Conservation (phyloP, 1,139 yeast species). For the Magnusiomyces sp. region DNA sequence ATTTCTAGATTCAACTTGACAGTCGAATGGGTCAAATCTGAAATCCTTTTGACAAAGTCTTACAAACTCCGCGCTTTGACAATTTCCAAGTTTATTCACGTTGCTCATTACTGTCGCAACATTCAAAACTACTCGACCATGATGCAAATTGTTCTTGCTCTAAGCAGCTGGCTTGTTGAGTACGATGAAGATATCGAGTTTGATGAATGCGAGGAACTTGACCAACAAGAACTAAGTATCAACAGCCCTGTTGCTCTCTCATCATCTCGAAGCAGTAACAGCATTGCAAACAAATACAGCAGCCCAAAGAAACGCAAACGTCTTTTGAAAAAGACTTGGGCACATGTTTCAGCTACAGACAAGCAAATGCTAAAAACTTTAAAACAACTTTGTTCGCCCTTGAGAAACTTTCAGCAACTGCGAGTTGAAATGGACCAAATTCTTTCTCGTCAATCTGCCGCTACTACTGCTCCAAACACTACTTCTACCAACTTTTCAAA, state of each 20-base stretch:
- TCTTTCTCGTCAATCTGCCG: conserved; percentile 30
- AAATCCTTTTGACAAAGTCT: conserved; percentile 60
- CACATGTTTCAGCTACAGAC: conserved; percentile 44
- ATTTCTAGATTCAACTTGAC: conserved; percentile 80
- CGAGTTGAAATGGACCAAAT: conserved; percentile 54
- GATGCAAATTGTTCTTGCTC: conserved; percentile 78
- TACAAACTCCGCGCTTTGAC: conserved; percentile 54
- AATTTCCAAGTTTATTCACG: conserved; percentile 71
- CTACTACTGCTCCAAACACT: conserved; percentile 35
- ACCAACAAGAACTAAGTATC: no score
- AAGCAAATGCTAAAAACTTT: conserved; percentile 33
- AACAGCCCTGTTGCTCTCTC: no score
- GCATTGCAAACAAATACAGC: no score
- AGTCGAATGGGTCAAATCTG: conserved; percentile 86
- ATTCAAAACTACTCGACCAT: conserved; percentile 78
- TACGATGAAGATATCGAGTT: no score
- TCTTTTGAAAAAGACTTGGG: conserved; percentile 64
- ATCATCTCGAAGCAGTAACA: no score
- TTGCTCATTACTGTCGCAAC: conserved; percentile 57
- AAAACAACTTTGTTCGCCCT: conserved; percentile 47
- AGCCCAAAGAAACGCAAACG: no score
- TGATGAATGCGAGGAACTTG: no score
- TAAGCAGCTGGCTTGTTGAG: conserved; percentile 63
- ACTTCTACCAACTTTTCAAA: no score
- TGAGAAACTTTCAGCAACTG: conserved; percentile 58